Percentiles rank a stretch among this genome's conserved stretches.
Evolutionary conservation across 163 green algal genomes (phyloP).

Genomic region (Trebouxia gelatinosa): DNA sequence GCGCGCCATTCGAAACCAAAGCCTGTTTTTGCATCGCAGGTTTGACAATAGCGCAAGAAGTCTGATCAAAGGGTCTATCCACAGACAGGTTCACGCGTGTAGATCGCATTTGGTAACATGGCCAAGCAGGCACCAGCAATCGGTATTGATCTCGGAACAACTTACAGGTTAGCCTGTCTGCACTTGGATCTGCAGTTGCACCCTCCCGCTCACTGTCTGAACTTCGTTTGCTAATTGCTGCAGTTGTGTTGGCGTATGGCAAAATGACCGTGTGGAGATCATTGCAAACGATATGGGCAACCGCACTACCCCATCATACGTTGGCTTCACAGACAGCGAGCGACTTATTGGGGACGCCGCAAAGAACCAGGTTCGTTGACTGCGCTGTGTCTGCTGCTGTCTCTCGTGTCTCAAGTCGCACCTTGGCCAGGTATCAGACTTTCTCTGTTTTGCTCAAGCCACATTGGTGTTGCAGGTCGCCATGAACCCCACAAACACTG

Average conservation of each 20-base stretch:
- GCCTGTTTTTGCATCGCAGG: neutral
- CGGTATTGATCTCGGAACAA: constrained; percentile 82
- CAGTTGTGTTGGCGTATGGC: constrained; percentile 61
- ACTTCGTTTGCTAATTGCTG: neutral
- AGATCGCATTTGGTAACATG: constrained; percentile 4
- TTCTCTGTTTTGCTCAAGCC: too few relatives aligned
- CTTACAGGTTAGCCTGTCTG: constrained; percentile 59
- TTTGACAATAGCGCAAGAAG: neutral
- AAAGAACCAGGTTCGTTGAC: constrained; percentile 88
- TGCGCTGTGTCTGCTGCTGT: too few relatives aligned
- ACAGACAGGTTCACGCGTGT: neutral
- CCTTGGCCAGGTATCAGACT: too few relatives aligned
- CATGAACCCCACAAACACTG: constrained; percentile 87
- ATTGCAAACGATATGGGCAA: constrained; percentile 72
- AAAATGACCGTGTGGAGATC: constrained; percentile 73
- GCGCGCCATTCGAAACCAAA: constrained; percentile 14
- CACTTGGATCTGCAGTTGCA: neutral
- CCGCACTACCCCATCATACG: constrained; percentile 83
- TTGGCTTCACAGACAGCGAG: constrained; percentile 86
- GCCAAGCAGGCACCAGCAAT: constrained; percentile 37
- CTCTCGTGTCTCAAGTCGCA: too few relatives aligned
- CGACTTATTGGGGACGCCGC: constrained; percentile 92
- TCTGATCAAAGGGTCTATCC: neutral
- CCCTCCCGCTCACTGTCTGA: too few relatives aligned
- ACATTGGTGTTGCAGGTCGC: constrained; percentile 62